These are phyloP conservation scores for Aspergillus caelatus DNA, from an alignment of 2,329 filamentous ascomycete genomes.

Conservation along the genomic window DNA sequence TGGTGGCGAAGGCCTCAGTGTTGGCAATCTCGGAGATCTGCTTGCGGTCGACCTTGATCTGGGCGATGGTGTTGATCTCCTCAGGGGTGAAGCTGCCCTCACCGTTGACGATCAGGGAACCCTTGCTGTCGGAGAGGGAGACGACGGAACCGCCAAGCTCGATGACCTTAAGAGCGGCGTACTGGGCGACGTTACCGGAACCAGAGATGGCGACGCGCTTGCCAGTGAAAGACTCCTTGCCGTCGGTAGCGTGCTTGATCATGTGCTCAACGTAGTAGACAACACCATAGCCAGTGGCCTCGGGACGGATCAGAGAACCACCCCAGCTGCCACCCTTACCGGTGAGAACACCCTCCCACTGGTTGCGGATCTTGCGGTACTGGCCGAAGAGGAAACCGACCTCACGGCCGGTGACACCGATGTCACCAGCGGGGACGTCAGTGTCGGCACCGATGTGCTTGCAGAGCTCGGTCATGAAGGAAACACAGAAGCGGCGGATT, in stretches of 20 bases:
- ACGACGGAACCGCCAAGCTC: constrained; percentile 92
- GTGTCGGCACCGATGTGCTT: constrained; percentile 96
- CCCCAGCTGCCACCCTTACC: constrained; percentile 95
- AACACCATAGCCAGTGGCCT: constrained; percentile 95
- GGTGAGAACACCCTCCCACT: constrained; percentile 94
- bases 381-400: constrained; percentile 94
- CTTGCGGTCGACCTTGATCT: constrained; percentile 84
- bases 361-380: constrained; percentile 85
- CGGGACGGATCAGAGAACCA: constrained; percentile 88
- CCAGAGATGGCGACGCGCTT: constrained; percentile 96
- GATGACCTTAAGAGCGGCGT: constrained; percentile 92
- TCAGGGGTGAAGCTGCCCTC: constrained; percentile 73
- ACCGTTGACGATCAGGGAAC: constrained; percentile 74
- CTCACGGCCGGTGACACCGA: constrained; percentile 89
- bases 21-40: constrained; percentile 73
- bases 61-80: constrained; percentile 76
- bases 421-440: constrained; percentile 95
- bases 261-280: constrained; percentile 97
- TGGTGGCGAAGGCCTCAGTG: constrained; percentile 57
- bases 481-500: constrained; percentile 94
- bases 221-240: constrained; percentile 81
- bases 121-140: constrained; percentile 91
- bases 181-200: constrained; percentile 97
- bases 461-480: constrained; percentile 94
- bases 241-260: constrained; percentile 79